Conservation (phyloP, 2,329 filamentous ascomycete species). For the Rugonectria rugulosa region DNA sequence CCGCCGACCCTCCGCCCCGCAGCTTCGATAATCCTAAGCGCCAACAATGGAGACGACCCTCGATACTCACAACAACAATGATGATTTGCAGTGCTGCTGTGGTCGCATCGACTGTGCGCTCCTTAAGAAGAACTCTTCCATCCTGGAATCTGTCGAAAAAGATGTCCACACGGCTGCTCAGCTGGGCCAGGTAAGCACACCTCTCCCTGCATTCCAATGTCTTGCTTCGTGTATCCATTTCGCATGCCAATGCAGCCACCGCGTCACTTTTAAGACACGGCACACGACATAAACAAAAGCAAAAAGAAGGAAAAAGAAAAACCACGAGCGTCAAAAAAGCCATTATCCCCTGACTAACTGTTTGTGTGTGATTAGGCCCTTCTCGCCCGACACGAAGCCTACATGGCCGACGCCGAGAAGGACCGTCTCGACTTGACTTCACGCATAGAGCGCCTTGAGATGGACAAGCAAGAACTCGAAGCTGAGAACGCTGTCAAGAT, state of each 20-base stretch:
- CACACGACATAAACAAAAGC: slow-evolving; percentile 20
- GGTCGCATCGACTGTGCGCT: slow-evolving; percentile 80
- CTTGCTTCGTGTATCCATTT: slow-evolving; percentile 14
- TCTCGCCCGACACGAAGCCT: slow-evolving; percentile 89
- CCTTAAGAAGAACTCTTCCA: slow-evolving; percentile 79
- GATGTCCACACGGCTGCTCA: slow-evolving; percentile 87
- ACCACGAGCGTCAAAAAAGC: background rate
- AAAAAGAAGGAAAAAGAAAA: background rate
- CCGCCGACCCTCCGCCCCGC: slow-evolving; percentile 13
- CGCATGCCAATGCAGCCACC: slow-evolving; percentile 33
- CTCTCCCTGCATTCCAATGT: slow-evolving; percentile 41
- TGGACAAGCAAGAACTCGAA: slow-evolving; percentile 77
- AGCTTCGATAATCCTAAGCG: slow-evolving; percentile 29
- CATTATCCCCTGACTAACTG: slow-evolving; percentile 68
- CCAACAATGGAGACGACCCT: slow-evolving; percentile 36
- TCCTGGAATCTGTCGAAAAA: slow-evolving; percentile 83
- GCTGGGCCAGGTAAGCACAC: slow-evolving; percentile 86
- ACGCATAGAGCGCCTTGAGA: slow-evolving; percentile 79
- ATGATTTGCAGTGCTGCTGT: slow-evolving; percentile 78
- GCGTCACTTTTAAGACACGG: slow-evolving; percentile 6
- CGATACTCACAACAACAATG: slow-evolving; percentile 33
- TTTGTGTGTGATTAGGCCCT: slow-evolving; percentile 75
- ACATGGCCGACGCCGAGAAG: slow-evolving; percentile 89
- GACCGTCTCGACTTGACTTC: slow-evolving; percentile 77
- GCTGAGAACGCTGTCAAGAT: slow-evolving; percentile 78